phyloP scores from a whole-genome alignment of 768 basidiomycete genomes.

The Tremella yokohamensis region DNA sequence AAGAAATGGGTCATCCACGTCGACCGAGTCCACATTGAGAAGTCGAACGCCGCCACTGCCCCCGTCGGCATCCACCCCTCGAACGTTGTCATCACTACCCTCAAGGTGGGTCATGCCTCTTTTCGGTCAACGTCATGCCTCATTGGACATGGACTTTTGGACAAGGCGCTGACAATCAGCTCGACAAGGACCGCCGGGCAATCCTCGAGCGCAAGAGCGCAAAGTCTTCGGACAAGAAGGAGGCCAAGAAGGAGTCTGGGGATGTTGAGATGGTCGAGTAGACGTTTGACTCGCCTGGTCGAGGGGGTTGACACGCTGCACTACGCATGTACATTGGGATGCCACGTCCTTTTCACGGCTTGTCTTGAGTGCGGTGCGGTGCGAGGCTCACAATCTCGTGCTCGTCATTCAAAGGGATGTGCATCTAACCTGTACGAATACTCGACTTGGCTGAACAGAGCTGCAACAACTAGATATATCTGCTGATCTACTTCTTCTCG shows the following conservation, averaged over 20 bases:
- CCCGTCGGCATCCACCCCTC: slow-evolving; percentile 94
- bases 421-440: too few relatives aligned
- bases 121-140: not conserved
- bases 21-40: slow-evolving; percentile 95
- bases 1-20: slow-evolving; percentile 99
- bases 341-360: not conserved
- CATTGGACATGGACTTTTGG: not conserved
- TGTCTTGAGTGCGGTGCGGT: too few relatives aligned
- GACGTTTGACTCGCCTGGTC: slow-evolving; percentile 8
- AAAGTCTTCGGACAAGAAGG: slow-evolving; percentile 32
- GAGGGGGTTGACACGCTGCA: too few relatives aligned
- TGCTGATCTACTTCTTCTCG: slow-evolving; percentile 26
- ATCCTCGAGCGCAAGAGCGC: slow-evolving; percentile 51
- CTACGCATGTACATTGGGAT: slow-evolving; percentile 5
- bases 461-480: not conserved
- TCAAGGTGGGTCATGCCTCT: slow-evolving; percentile 63
- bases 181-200: slow-evolving; percentile 51
- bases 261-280: slow-evolving; percentile 52
- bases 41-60: slow-evolving; percentile 89
- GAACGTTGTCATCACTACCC: slow-evolving; percentile 88
- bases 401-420: too few relatives aligned
- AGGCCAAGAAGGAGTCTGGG: slow-evolving; percentile 36
- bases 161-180: slow-evolving; percentile 17
- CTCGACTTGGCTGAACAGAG: too few relatives aligned
- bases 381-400: too few relatives aligned